phyloP scores from a whole-genome alignment of 306 rosid species.

The Betula pendula region DNA sequence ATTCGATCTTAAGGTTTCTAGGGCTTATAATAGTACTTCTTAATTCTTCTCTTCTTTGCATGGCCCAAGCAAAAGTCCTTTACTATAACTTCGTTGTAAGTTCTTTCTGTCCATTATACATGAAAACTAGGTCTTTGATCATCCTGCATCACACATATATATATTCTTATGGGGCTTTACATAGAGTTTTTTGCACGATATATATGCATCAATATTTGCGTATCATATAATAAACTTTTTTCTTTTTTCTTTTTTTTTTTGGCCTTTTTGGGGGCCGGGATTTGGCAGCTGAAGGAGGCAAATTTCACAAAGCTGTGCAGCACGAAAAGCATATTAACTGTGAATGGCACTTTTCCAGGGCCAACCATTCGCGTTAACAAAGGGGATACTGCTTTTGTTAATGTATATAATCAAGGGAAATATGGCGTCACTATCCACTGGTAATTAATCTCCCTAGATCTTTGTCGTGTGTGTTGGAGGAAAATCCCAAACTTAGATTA shows the following conservation, averaged over 20 bases:
- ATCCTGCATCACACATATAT: too few species aligned
- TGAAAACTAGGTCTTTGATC: neutral
- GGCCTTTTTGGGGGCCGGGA: too few species aligned
- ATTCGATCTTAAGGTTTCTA: neutral
- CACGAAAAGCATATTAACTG: constrained; percentile 35
- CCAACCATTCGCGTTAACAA: constrained; percentile 20
- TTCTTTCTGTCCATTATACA: neutral
- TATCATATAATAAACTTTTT: too few species aligned
- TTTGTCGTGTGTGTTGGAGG: too few species aligned
- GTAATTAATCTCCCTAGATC: too few species aligned
- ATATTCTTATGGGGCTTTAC: too few species aligned
- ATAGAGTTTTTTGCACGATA: too few species aligned
- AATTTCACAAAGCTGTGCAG: constrained; percentile 31
- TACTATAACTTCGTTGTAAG: constrained; percentile 9
- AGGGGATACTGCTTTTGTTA: constrained; percentile 22
- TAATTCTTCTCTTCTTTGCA: neutral
- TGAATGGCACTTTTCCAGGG: constrained; percentile 39
- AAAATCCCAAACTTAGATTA: too few species aligned
- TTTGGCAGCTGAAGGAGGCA: constrained; percentile 10
- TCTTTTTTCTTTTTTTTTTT: too few species aligned
- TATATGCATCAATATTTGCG: too few species aligned
- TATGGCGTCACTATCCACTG: constrained; percentile 19
- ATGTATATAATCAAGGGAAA: constrained; percentile 12
- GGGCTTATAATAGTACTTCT: neutral
- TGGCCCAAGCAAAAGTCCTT: neutral